Base-by-base conservation (phyloP, 1,284 basidiomycete species). In the Taiwanofungus camphoratus region DNA sequence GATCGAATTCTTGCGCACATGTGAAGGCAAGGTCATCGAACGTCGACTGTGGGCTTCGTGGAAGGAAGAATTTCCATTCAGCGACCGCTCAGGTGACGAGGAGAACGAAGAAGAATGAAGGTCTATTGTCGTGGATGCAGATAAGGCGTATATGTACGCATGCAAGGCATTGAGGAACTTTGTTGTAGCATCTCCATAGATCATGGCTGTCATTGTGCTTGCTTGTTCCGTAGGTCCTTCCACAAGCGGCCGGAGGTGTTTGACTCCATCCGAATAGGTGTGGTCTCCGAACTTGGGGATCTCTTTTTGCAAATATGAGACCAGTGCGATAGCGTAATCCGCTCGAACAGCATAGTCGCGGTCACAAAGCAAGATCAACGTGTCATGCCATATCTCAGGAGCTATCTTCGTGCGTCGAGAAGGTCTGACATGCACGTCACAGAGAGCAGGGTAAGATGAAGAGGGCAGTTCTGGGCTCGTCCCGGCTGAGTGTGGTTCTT, bases 301-400 rank as follows among this genome's bases (percentile, higher is more conserved):
- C 64, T 94, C 91, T 39, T 77, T 71, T 38, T 74, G 68, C 49
- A 93, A 63, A 64, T 90, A 95, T 39, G 79, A 76, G 4, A 85
- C 62, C 7, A 94, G 64, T 1, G 81, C 77, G n/a, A 74, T 68
- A 1, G 79, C 75, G 57, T 92, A 94, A 51, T 88, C 82, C 16
- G 78, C 74, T 32, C 92, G 80, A 12, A 93, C 79, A 8, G 74
- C 66, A 50, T 78, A 82, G 44, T 88, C 81, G 16, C 69, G 62
- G 55, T 94, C 88, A 59, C 87, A 92, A 5, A 95, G 65, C 19
- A 94, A 70, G 38, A 82, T 84, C 33, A 95, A 63, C 1, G 90
- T 93, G 50, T 93, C 91, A 59, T 91, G 87, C 87, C 90, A 94
- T 29, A 87, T 77, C 56, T 92, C 88, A 16, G 87, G 82, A 1